phyloP scores from a whole-genome alignment of 371 early-diverging fungal genomes.

The Mortierella polycephala region DNA sequence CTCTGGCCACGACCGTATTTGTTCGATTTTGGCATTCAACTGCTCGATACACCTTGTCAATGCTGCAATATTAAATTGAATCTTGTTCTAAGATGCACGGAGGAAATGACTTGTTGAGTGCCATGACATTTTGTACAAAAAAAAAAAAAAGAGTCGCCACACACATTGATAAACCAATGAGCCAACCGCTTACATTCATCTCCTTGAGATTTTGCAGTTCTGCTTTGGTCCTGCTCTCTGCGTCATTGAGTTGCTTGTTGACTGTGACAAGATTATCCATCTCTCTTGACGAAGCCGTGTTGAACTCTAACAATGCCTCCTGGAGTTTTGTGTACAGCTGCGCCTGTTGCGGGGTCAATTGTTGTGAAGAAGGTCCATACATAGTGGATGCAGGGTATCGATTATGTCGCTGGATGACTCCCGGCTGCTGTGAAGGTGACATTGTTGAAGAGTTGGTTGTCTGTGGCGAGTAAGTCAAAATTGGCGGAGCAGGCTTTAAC shows the following conservation, averaged over 20 bases:
- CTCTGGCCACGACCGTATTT: constrained; percentile 69
- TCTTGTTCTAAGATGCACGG: not conserved
- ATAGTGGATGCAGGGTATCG: constrained; percentile 42
- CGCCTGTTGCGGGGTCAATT: constrained; percentile 61
- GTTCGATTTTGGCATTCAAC: constrained; percentile 53
- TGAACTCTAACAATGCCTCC: constrained; percentile 57
- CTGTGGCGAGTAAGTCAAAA: constrained; percentile 41
- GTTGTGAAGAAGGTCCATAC: constrained; percentile 31
- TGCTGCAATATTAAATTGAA: constrained; percentile 39
- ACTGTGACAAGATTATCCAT: constrained; percentile 66
- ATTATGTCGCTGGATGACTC: constrained; percentile 52
- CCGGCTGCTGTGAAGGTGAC: constrained; percentile 55
- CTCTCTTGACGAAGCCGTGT: constrained; percentile 60
- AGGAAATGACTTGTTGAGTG: too few species aligned
- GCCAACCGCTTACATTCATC: constrained; percentile 55
- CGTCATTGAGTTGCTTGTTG: constrained; percentile 73
- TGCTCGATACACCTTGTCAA: constrained; percentile 40
- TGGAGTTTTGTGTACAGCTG: constrained; percentile 63
- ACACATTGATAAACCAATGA: not conserved
- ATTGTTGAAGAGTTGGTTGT: constrained; percentile 16
- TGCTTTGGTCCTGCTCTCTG: constrained; percentile 74
- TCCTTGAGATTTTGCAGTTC: constrained; percentile 66
- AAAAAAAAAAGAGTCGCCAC: not conserved
- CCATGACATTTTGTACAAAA: not conserved
- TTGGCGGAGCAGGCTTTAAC: constrained; percentile 37